Base-by-base conservation (phyloP, 108 stramenopile genomes). In the Nitzschia putrida region DNA sequence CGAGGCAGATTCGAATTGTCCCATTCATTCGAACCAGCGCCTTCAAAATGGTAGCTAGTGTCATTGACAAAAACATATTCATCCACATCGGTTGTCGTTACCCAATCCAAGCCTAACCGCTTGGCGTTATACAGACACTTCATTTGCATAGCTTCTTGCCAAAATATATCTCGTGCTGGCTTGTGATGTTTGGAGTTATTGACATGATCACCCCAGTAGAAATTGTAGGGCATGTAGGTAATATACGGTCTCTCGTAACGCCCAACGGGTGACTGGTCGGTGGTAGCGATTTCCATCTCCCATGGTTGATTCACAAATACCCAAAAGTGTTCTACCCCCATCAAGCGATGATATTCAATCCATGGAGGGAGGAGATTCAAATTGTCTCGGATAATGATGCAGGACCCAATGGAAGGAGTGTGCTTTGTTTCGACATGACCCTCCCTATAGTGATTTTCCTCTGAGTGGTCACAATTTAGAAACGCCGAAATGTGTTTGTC, bases 331-430 rank as follows among this genome's bases (percentile, higher is more conserved):
- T 79, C 52, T 13, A 79, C 16, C 13, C 72, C 78, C 55, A 79
- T 68, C 26, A 79, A n/a, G 1, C 67, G 57, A 64, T 79, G 78
- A 43, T 79, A 79, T 42, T 68, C 78, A 57, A 73, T 67, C 72
- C 72, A 79, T 38, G 72, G 66, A 24, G 63, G 50, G 8, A 76
- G 16, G 38, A 54, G 41, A 40, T 65, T 10, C 9, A 10, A 37
- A 9, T 12, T 10, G 8, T 21, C 29, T 8, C 26, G 20, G 34
- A 58, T 20, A 14, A 20, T 53, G 11, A 53, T n/a, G 18, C 53
- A 53, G 18, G 44, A n/a, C n/a, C n/a, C n/a, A n/a, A n/a, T n/a
- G n/a, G n/a, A n/a, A n/a, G n/a, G n/a, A n/a, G n/a, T n/a, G n/a
- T n/a, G n/a, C n/a, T n/a, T n/a, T n/a, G n/a, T n/a, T n/a, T n/a